Conservation (phyloP, 768 basidiomycete genomes). For the Cystofilobasidium capitatum region DNA sequence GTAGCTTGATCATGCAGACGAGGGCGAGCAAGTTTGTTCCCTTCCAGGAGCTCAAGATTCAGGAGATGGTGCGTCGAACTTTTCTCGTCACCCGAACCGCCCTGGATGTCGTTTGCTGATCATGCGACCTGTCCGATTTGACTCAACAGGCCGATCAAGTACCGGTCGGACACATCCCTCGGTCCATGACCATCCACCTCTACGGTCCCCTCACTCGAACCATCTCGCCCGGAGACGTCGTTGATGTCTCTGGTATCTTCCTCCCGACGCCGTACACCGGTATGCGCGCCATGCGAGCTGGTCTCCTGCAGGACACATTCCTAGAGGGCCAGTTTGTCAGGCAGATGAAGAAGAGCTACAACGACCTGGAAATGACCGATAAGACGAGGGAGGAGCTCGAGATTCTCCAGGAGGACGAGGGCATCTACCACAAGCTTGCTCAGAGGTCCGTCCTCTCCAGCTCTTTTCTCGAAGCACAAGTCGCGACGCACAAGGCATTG, state of each 20-base stretch:
- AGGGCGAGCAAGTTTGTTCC: conserved; percentile 92
- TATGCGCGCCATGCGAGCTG: conserved; percentile 91
- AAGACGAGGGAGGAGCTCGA: conserved; percentile 62
- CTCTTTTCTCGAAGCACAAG: background rate
- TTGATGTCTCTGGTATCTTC: conserved; percentile 92
- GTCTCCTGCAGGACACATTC: conserved; percentile 92
- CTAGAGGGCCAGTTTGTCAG: conserved; percentile 81
- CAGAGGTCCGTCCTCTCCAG: conserved; percentile 37
- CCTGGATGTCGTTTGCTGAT: background rate
- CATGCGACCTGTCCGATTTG: background rate
- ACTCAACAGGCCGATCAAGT: conserved; percentile 84
- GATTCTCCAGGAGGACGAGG: conserved; percentile 60
- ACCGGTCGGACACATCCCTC: conserved; percentile 95
- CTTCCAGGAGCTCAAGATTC: conserved; percentile 97
- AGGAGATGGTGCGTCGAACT: conserved; percentile 73
- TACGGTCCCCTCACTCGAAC: conserved; percentile 78
- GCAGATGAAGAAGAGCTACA: conserved; percentile 96
- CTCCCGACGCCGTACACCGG: conserved; percentile 96
- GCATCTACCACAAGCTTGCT: conserved; percentile 78
- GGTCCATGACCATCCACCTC: conserved; percentile 95
- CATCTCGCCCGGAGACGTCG: conserved; percentile 91
- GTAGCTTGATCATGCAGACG: conserved; percentile 95
- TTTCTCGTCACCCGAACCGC: background rate
- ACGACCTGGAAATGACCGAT: conserved; percentile 82
- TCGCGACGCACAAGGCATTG: no score